Conservation (phyloP, 179 eudicot genomes). For the Beta lomatogona region DNA sequence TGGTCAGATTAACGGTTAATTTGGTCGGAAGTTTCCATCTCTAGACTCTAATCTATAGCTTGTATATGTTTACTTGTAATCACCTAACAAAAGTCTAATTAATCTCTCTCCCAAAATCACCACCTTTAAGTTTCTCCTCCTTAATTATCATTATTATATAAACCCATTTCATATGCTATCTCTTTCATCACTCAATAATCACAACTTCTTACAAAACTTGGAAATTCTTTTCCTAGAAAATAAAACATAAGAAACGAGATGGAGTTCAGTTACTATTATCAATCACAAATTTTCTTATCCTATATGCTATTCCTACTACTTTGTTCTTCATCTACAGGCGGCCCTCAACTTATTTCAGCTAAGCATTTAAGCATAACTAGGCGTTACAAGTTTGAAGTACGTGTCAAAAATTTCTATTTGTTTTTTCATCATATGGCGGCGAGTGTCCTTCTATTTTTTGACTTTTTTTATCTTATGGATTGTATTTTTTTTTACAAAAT, state of each 20-base stretch:
- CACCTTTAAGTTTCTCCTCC: not conserved
- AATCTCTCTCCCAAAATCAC: not conserved
- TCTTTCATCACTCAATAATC: conserved; percentile 16
- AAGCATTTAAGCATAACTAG: not conserved
- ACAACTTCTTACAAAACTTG: not conserved
- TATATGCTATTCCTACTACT: not conserved
- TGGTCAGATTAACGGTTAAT: conserved; percentile 13
- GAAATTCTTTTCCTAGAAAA: not conserved
- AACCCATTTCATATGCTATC: not conserved
- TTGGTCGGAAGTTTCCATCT: conserved; percentile 16
- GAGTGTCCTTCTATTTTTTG: no score
- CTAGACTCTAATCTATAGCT: conserved; percentile 4
- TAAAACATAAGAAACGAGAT: not conserved
- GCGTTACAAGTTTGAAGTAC: conserved; percentile 15
- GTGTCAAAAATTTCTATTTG: not conserved
- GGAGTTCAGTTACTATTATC: not conserved
- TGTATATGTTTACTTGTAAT: conserved; percentile 4
- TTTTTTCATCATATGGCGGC: no score
- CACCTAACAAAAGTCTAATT: conserved; percentile 22
- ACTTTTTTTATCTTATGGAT: no score
- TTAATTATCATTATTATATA: conserved; percentile 24
- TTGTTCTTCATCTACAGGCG: not conserved
- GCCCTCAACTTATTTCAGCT: not conserved
- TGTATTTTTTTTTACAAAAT: no score
- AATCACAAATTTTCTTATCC: not conserved